Base-by-base conservation (phyloP, 371 early-diverging fungal species). In the Sporodiniella umbellata region DNA sequence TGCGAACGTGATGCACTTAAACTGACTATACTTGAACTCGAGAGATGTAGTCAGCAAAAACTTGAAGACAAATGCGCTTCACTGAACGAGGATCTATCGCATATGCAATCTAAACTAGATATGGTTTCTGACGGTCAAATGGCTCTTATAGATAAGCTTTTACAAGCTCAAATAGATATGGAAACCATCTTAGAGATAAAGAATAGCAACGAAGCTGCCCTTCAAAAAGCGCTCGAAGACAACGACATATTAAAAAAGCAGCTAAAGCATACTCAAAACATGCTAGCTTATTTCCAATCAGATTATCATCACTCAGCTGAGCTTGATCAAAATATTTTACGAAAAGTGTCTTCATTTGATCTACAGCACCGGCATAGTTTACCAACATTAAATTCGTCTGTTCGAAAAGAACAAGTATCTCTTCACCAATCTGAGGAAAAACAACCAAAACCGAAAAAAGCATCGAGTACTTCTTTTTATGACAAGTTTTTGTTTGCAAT, bases 71-170 rank as follows among this genome's bases (percentile, higher is more conserved):
- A 68, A 31, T 53, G 51, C 5, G 67, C 61, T n/a, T 59, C 62
- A n/a, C 23, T 66, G 10, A 37, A 49, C 2, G 53, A 62, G 18
- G 68, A 72, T 6, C 28, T 68, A 7, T 66, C 62, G 12, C 48
- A 61, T 39, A 33, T 64, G 6, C 64, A 62, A 21, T 45, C 57
- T 3, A 57, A 61, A 14, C 52, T 70, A 5, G 68, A 67, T 40
- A 72, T 70, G 70, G 63, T 66, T n/a, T 66, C 56, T n/a, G 76
- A 76, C 17, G 70, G 66, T 0, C 77, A 76, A 22, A 53, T 68
- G 52, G 66, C 67, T 10, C 53, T 76, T 0, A 54, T 72, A 1
- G 73, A 72, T 4, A 55, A 61, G 42, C 48, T 76, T 7, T 42
- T 70, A 0, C 23, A 45, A 1, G 52, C 70, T 39, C 62, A 70